These are phyloP conservation scores for Taxillus chinensis DNA, from an alignment of 164 flowering plant species.

Conservation along the genomic window DNA sequence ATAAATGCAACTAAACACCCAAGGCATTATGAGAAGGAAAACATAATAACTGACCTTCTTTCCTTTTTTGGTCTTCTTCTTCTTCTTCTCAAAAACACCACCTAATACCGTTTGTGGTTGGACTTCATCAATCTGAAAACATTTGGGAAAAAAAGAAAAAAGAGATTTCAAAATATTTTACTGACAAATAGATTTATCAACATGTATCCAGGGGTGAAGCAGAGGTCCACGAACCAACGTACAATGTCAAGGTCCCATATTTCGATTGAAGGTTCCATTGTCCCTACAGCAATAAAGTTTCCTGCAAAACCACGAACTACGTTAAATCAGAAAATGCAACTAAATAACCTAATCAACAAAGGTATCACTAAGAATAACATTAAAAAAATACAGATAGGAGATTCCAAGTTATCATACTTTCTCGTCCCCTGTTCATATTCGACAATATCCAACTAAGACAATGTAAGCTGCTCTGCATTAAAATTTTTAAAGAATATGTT, in stretches of 20 bases:
- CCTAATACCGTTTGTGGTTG: slow-evolving; percentile 64
- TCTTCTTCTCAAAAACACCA: slow-evolving; percentile 51
- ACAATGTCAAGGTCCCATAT: slow-evolving; percentile 97
- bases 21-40: neutral
- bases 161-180: neutral
- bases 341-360: too few relatives aligned
- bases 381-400: too few relatives aligned
- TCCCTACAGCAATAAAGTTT: slow-evolving; percentile 69
- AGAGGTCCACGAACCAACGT: slow-evolving; percentile 17
- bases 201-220: neutral
- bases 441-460: too few relatives aligned
- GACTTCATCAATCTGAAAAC: slow-evolving; percentile 68
- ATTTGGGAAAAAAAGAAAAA: neutral
- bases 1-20: too few relatives aligned
- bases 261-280: slow-evolving; percentile 93
- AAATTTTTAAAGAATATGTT: too few relatives aligned
- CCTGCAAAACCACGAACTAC: slow-evolving; percentile 22
- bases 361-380: too few relatives aligned
- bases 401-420: too few relatives aligned
- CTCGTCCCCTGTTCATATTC: too few relatives aligned
- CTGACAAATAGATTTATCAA: neutral
- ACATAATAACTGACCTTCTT: slow-evolving; percentile 37
- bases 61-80: slow-evolving; percentile 26
- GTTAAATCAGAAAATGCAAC: too few relatives aligned
- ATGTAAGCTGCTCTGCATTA: too few relatives aligned